A percentile compares a stretch with the other conserved stretches of the same genome.
phyloP scores from a whole-genome alignment of 257 asterid species.

The Scutellaria baicalensis region DNA sequence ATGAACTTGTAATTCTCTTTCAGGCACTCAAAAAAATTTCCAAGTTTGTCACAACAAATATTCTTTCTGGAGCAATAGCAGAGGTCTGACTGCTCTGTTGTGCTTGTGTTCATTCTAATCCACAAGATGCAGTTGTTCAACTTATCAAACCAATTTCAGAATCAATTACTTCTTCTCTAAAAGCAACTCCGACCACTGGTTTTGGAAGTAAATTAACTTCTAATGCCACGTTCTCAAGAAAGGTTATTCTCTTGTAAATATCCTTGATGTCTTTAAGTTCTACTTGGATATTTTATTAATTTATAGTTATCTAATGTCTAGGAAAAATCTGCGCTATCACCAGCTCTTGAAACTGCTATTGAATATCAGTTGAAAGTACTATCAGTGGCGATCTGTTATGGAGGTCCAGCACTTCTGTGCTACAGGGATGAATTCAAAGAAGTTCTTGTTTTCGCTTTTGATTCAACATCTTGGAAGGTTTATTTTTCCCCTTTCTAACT shows the following conservation, averaged over 20 bases:
- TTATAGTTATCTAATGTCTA: constrained; percentile 27
- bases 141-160: constrained; percentile 75
- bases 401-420: constrained; percentile 73
- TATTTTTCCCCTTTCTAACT: constrained; percentile 19
- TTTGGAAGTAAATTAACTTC: constrained; percentile 57
- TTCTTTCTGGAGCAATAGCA: constrained; percentile 98
- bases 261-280: constrained; percentile 17
- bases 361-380: constrained; percentile 90
- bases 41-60: constrained; percentile 81
- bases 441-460: constrained; percentile 74
- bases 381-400: constrained; percentile 90
- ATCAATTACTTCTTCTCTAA: constrained; percentile 65
- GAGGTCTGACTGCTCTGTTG: constrained; percentile 97
- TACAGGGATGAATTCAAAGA: constrained; percentile 77
- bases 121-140: constrained; percentile 77
- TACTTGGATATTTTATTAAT: constrained; percentile 13
- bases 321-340: constrained; percentile 74
- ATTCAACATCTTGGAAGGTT: constrained; percentile 99
- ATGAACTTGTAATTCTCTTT: constrained; percentile 17
- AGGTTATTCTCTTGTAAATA: constrained; percentile 48
- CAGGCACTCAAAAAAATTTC: constrained; percentile 91
- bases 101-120: constrained; percentile 94
- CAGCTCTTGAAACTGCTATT: constrained; percentile 84
- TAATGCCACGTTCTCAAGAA: constrained; percentile 42
- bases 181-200: constrained; percentile 73